These are phyloP conservation scores for Penicillium occitanis DNA, from an alignment of 2,329 filamentous ascomycete genomes.

Conservation along the genomic window DNA sequence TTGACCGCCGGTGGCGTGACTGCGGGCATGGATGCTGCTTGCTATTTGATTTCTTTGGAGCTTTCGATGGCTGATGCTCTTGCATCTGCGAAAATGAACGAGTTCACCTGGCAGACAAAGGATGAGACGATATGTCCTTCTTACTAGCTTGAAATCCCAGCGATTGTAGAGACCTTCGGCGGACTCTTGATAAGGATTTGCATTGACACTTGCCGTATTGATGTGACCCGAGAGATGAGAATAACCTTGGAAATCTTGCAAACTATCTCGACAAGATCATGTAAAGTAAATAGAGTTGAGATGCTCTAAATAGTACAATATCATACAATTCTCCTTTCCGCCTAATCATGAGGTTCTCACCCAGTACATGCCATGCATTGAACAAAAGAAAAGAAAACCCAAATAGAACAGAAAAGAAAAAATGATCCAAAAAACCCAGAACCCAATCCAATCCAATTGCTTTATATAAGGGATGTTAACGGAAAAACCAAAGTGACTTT, in stretches of 20 bases:
- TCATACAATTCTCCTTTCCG: slow-evolving; percentile 20
- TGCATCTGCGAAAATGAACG: background rate
- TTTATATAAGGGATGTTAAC: background rate
- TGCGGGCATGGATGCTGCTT: background rate
- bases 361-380: slow-evolving; percentile 22
- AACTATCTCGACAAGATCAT: background rate
- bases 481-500: slow-evolving; percentile 15
- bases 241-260: background rate
- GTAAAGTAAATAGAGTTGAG: slow-evolving; percentile 36
- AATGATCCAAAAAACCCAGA: background rate
- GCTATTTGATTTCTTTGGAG: background rate
- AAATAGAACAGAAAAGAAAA: slow-evolving; percentile 13
- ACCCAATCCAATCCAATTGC: background rate
- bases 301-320: slow-evolving; percentile 32
- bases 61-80: background rate
- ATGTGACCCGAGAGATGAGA: background rate
- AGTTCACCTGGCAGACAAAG: background rate
- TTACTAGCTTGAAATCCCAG: background rate
- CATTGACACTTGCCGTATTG: background rate
- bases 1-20: background rate
- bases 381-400: slow-evolving; percentile 8
- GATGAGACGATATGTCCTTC: background rate
- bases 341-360: slow-evolving; percentile 24
- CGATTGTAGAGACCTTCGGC: background rate
- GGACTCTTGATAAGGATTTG: background rate